These are phyloP conservation scores for Tetracladium maxilliforme DNA, from an alignment of 2,329 filamentous ascomycete species.

Conservation along the genomic window DNA sequence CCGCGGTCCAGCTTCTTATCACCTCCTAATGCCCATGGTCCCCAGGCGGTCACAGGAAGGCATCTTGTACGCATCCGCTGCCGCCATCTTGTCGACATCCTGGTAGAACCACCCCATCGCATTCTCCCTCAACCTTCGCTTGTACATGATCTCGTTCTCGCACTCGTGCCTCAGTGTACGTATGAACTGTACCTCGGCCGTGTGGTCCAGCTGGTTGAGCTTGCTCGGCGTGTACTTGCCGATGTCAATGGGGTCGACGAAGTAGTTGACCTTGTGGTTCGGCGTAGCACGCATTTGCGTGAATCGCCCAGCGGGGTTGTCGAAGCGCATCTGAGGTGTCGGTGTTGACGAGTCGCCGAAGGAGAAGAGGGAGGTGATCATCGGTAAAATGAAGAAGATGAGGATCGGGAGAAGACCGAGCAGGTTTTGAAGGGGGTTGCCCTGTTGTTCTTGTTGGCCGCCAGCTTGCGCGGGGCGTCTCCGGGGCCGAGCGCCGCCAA, in stretches of 20 bases:
- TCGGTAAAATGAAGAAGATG: constrained; percentile 73
- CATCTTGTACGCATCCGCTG: constrained; percentile 21
- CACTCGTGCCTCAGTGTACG: constrained; percentile 55
- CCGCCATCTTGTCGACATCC: constrained; percentile 45
- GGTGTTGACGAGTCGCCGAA: constrained; percentile 31
- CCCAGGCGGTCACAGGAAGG: constrained; percentile 10
- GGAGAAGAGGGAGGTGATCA: constrained; percentile 69
- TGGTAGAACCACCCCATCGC: constrained; percentile 58
- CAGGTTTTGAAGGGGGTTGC: constrained; percentile 32
- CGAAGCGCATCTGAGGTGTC: constrained; percentile 62
- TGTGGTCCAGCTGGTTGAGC: constrained; percentile 59
- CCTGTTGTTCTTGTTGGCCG: constrained; percentile 30
- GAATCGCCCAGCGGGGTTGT: constrained; percentile 52
- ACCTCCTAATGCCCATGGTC: constrained; percentile 6
- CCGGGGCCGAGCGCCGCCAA: constrained; percentile 67
- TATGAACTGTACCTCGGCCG: constrained; percentile 62
- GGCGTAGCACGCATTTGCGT: constrained; percentile 61
- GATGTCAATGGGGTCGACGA: constrained; percentile 66
- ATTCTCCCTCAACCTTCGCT: constrained; percentile 41
- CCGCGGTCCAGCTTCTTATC: too few relatives aligned
- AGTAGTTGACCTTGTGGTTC: constrained; percentile 67
- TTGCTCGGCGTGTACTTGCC: constrained; percentile 53
- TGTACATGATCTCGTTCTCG: constrained; percentile 51
- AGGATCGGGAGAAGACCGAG: constrained; percentile 75
- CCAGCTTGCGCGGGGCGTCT: constrained; percentile 56